Evolutionary conservation across 306 rosid species (phyloP), one percentile per base, ranked within the genome.

Genomic region (Castanospermum australe): DNA sequence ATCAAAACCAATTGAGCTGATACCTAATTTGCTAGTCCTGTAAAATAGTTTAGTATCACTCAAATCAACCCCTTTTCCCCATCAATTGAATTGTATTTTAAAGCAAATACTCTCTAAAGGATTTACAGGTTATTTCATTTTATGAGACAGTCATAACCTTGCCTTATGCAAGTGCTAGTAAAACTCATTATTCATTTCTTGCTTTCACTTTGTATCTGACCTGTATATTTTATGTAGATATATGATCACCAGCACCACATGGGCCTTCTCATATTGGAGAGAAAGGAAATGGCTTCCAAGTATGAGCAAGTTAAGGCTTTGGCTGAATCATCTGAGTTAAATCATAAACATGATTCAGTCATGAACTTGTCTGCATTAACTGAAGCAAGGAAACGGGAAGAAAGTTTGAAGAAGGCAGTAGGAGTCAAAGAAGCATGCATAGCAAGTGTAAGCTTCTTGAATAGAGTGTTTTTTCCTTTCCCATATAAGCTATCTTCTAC

Each of bases 211-310:
- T 47, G 48, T 44, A 33, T 61, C 78, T 85, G 44, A 83, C 48
- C 20, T 54, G 11, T 73, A 55, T 81, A 3, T 68, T 67, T 73
- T 80, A 18, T 80, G 69, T 77, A 96, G 99, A 81, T 96, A 73
- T 88, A 86, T 32, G 92, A 96, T 65, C 99, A 87, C 84, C 98
- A 93, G 79, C 94, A 93, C 77, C 96, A 96, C 81, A 96, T 96
- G 99, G 99, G 99, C 63, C 97, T 96, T 85, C 87, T 96, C 81
- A 79, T 96, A 79, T 59, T 96, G 88, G 99, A 91, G 90, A 96
- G 71, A 77, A 93, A 86, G 75, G 96, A 90, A 67, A 78, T 88
- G 86, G 60, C 76, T 64, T 84, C 88, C 68, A 87, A 90, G 71
- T 89, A 77, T 83, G 99, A 93, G 61, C 86, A 91, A 52, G 70